Evolutionary conservation across 805 yeast species (phyloP), one percentile per base, ranked within the genome.

Genomic region (Candida nemodendra): DNA sequence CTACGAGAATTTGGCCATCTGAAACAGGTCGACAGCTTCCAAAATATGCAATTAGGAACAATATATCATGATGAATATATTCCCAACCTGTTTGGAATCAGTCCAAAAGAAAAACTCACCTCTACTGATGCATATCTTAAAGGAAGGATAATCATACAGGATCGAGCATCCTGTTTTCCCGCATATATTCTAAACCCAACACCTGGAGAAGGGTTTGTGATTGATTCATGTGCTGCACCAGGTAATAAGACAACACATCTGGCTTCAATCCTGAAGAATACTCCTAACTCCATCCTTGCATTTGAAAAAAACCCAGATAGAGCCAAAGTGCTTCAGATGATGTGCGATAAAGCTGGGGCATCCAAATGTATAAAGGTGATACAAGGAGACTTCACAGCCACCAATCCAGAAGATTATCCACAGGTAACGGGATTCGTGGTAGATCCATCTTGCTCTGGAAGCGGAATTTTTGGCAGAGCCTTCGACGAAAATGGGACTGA

Each of bases 191-290:
- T 93, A 32, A 69, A 76, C 44, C 86, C 91, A 0, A 38, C 57
- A 1, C 68, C 76, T 4, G 83, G 81, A 30, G 41, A 33, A 9
- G 81, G 75, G 41, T 62, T 69, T 17, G 78, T 89, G 9, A 84
- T 93, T 30, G 99, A 93, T 64, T 84, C 96, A 1, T 90, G 97
- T 65, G 90, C 98, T 2, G 99, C 99, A 0, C 99, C 99, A 4
- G 99, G 99, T 4, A 93, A 93, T 62, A 95, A 93, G 59, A 93
- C 99, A 0, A 87, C 97, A 0, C 98, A 91, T 63, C 65, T 83
- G 16, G 96, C 96, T 0, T 78, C 93, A 0, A 67, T 76, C 34
- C 61, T 87, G 16, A 48, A 54, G 3, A 63, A 64, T 26, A 49
- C 63, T 2, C 65, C 67, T 0, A 36, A 47, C 12, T 74, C 76